A percentile compares a stretch with the other conserved stretches of the same genome.
Evolutionary conservation across 2,329 filamentous ascomycete genomes (phyloP).

Genomic region (Trichoderma asperellum): DNA sequence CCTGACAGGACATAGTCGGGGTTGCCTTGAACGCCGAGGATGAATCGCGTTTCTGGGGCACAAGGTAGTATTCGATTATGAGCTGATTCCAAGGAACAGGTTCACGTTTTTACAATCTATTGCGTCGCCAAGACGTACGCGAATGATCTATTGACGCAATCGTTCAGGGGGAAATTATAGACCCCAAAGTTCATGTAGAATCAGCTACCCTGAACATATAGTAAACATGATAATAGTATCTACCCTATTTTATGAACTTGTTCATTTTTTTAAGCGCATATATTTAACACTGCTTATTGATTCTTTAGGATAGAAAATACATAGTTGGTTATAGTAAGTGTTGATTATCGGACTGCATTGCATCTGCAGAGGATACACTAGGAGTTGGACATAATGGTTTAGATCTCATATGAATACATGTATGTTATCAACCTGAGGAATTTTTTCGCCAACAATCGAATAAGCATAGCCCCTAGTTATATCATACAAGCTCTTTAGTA

Average conservation of each 20-base stretch:
- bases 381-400: background rate
- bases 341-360: background rate
- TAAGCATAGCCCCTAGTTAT: background rate
- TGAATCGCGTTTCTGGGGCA: background rate
- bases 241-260: background rate
- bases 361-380: background rate
- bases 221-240: background rate
- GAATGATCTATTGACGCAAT: background rate
- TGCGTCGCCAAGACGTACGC: background rate
- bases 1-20: background rate
- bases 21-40: background rate
- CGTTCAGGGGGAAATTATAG: background rate
- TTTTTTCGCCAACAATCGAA: too few species aligned
- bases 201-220: background rate
- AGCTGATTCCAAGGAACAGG: background rate
- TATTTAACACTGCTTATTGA: background rate
- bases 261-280: background rate
- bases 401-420: background rate
- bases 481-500: background rate
- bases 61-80: background rate
- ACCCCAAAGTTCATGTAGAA: background rate
- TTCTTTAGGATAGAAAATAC: background rate
- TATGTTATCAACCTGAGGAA: too few species aligned
- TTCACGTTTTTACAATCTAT: background rate
- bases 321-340: background rate